Evolutionary conservation across 2,329 filamentous ascomycete genomes (phyloP), one percentile per base, ranked within the genome.

Genomic region (Triangularia setosa): DNA sequence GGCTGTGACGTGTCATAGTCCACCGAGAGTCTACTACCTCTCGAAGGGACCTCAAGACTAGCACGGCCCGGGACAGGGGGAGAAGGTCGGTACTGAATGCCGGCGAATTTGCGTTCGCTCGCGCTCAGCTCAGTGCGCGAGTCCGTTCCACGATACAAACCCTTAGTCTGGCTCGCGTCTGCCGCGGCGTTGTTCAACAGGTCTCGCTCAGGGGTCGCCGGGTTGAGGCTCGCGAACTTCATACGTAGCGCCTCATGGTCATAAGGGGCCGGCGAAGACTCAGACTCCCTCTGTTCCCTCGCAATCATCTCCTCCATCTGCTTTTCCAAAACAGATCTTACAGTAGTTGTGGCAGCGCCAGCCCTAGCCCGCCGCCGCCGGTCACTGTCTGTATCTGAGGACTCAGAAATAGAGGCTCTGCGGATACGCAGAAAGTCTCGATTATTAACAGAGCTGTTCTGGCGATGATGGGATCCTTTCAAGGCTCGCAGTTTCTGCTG

Each of bases 231-330:
- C 11, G 72, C 64, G 12, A 74, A 69, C 64, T 79, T 78, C 14
- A 75, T 72, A 35, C 73, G 70, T 63, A 73, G 73, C 0, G 73
- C 66, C n/a, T 77, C 76, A 2, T 73, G 25, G 23, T 73, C 75
- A 28, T 70, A 71, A 4, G 68, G 53, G 5, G 65, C 66, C 53
- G 69, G 75, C 12, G 23, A 24, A n/a, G 76, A 70, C 24, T 80
- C 79, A 48, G 77, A 76, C 53, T 80, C 79, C 12, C 75, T 74
- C 5, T 79, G 80, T 71, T 88, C 85, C 65, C 80, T 80, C 5
- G 82, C 82, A 65, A 87, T 79, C 77, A 87, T 83, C 64, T 87
- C 84, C 64, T 82, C 75, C 84, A 88, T 87, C 70, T 87, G 85
- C 72, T 84, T 86, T 66, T 86, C 83, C 12, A 88, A 74, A 12